These are phyloP conservation scores for Phytophthora foliorum DNA, from an alignment of 352 stramenopile species.

Conservation along the genomic window DNA sequence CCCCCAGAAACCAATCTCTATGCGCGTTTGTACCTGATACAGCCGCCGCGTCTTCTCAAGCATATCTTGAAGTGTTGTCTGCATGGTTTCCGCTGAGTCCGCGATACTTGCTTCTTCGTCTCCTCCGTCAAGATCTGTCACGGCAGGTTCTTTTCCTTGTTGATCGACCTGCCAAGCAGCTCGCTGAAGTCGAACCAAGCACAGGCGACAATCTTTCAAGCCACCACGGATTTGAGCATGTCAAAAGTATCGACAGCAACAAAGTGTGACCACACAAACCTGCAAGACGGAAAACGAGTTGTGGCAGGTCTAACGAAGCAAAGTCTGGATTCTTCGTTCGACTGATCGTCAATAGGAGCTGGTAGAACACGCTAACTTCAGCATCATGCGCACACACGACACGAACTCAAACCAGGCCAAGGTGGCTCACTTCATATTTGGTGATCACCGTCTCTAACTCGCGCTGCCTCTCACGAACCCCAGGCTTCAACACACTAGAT, in stretches of 20 bases:
- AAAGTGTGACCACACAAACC: conserved; percentile 16
- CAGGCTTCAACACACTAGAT: conserved; percentile 36
- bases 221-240: background rate
- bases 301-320: conserved; percentile 42
- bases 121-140: conserved; percentile 1
- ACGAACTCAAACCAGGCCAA: background rate
- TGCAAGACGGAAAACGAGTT: conserved; percentile 55
- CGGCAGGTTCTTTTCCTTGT: background rate
- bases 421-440: conserved; percentile 51
- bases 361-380: background rate
- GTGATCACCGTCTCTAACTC: conserved; percentile 45
- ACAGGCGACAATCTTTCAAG: conserved; percentile 36
- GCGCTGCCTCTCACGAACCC: conserved; percentile 33
- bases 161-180: conserved; percentile 37
- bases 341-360: conserved; percentile 50
- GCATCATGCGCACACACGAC: background rate
- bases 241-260: background rate
- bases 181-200: conserved; percentile 42
- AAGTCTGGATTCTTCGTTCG: conserved; percentile 57
- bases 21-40: conserved; percentile 39
- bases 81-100: conserved; percentile 18
- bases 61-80: conserved; percentile 27
- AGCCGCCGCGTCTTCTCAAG: conserved; percentile 41
- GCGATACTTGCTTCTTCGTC: conserved; percentile 1
- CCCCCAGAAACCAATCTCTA: background rate